A percentile compares a stretch with the other conserved stretches of the same genome.
These are phyloP conservation scores for Neoascochyta sp. DNA, from an alignment of 2,329 filamentous ascomycete species.

Conservation along the genomic window DNA sequence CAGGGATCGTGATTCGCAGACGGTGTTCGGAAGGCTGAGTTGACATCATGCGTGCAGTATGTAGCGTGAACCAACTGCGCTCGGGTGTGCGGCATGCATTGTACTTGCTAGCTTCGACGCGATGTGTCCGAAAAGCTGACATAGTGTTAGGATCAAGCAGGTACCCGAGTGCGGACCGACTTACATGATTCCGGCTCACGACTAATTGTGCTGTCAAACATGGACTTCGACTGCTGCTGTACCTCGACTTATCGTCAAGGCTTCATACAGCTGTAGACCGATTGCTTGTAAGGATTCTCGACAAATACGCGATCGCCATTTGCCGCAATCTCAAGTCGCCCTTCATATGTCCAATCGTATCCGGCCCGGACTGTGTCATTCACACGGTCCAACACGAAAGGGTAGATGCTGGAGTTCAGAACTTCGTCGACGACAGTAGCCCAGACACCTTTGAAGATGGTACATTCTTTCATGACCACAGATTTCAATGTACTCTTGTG, in stretches of 20 bases:
- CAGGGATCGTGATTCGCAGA: no score
- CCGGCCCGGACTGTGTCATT: constrained; percentile 9
- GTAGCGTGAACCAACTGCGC: no score
- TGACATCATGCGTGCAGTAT: no score
- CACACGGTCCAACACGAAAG: constrained; percentile 19
- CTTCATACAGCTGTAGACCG: neutral
- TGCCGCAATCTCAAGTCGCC: constrained; percentile 3
- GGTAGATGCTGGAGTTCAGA: constrained; percentile 12
- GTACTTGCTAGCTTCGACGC: no score
- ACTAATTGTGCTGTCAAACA: no score
- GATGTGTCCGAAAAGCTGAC: no score
- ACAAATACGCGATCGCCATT: constrained; percentile 16
- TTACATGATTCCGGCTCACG: neutral
- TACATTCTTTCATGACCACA: constrained; percentile 12
- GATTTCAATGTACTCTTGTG: constrained; percentile 17
- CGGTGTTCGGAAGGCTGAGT: no score
- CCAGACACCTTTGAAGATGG: constrained; percentile 19
- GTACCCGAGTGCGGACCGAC: neutral
- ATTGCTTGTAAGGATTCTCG: neutral
- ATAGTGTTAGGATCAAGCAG: neutral
- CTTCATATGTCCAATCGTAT: constrained; percentile 12
- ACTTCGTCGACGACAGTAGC: constrained; percentile 26
- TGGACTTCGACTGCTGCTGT: no score
- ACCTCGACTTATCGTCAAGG: constrained; percentile 2
- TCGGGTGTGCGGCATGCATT: no score